Base-by-base conservation (phyloP, 768 basidiomycete species). In the Xerocomus brunneocitrinus region DNA sequence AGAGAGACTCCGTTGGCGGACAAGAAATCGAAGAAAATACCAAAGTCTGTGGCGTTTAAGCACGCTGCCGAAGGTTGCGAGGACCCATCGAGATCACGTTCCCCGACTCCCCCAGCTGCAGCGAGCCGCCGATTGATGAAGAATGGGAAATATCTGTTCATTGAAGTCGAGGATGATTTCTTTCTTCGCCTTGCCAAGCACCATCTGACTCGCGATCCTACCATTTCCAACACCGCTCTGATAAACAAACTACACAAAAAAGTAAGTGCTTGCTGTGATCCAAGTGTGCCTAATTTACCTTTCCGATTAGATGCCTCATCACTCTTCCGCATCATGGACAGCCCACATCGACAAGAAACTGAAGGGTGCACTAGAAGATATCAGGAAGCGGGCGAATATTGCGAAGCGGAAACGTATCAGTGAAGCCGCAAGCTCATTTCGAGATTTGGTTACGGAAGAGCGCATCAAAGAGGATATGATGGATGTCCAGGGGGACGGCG, bases 261-360 rank as follows among this genome's bases (percentile, higher is more conserved):
- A 73, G 85, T 82, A 49, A 30, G 68, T 42, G 22, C 39, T 22
- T n/a, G 10, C 0, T 16, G 7, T 46, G 14, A 35, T 34, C 34
- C 14, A 25, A 12, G 7, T 39, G 16, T 32, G 12, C 14, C 44
- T 9, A 9, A 40, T 36, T 58, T 8, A 58, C n/a, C 4, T 31
- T 28, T 24, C 7, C 9, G n/a, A 35, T 10, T 52, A 89, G 87
- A 73, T 88, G 73, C 79, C 83, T 27, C 78, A 83, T 57, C 87
- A 88, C 63, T 59, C 74, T 3, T 12, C 59, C 5, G 62, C 32
- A 8, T 85, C 84, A 13, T 88, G 85, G 85, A 58, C 50, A 31
- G 62, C 60, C n/a, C 73, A 76, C 44, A 47, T 82, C 19, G 41
- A 57, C 30, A 55, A 54, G 48, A 63, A 65, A 49, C 36, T 74